Evolutionary conservation across 768 basidiomycete genomes (phyloP).

Genomic region (Mycena amicta): DNA sequence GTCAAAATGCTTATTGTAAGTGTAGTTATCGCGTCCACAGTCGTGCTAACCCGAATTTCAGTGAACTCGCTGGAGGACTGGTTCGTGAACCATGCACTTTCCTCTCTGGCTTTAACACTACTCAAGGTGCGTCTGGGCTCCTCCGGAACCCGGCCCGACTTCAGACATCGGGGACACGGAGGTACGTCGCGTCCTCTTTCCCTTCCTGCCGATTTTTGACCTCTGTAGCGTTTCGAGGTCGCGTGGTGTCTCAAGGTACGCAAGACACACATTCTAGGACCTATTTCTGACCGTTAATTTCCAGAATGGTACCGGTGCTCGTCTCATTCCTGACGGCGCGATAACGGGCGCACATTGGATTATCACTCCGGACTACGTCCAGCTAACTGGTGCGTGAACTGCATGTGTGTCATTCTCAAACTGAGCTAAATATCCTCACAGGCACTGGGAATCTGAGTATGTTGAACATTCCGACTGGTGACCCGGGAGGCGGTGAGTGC

Average conservation of each 20-base stretch:
- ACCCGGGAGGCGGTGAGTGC: slow-evolving; percentile 48
- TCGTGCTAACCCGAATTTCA: neutral
- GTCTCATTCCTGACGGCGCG: slow-evolving; percentile 72
- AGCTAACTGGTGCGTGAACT: slow-evolving; percentile 56
- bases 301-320: slow-evolving; percentile 61
- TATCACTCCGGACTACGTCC: slow-evolving; percentile 72
- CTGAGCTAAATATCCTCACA: no score
- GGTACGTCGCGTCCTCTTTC: slow-evolving; percentile 33
- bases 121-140: slow-evolving; percentile 49
- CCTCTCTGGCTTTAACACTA: no score
- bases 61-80: slow-evolving; percentile 21
- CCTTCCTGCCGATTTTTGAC: slow-evolving; percentile 17
- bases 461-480: slow-evolving; percentile 63
- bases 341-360: slow-evolving; percentile 70
- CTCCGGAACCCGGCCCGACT: slow-evolving; percentile 50
- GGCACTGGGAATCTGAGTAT: slow-evolving; percentile 66
- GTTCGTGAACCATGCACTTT: no score
- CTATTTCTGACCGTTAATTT: slow-evolving; percentile 1
- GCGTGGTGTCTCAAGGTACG: slow-evolving; percentile 46
- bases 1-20: slow-evolving; percentile 67
- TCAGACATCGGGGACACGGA: slow-evolving; percentile 65
- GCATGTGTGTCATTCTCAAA: no score
- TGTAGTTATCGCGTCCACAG: no score
- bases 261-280: neutral
- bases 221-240: slow-evolving; percentile 41